Evolutionary conservation across 345 rosid genomes (phyloP).

Genomic region (Pugionium cornutum): DNA sequence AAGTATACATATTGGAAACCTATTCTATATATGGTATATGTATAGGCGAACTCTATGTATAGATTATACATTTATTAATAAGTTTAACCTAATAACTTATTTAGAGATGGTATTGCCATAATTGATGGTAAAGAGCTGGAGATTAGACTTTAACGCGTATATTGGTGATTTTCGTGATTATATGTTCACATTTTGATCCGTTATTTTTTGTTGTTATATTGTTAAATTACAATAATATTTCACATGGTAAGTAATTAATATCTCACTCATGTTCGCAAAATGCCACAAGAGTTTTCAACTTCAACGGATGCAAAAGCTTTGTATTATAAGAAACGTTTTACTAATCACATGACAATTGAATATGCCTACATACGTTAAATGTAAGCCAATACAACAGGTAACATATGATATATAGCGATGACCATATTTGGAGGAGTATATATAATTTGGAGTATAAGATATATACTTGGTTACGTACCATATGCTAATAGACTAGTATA

Average conservation of each 20-base stretch:
- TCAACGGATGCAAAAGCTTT: constrained; percentile 19
- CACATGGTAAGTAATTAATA: constrained; percentile 29
- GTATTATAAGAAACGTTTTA: constrained; percentile 25
- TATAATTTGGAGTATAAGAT: too few relatives aligned
- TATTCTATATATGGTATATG: constrained; percentile 23
- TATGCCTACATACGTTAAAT: constrained; percentile 11
- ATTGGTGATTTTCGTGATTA: constrained; percentile 15
- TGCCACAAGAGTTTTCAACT: constrained; percentile 3
- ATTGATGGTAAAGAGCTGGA: constrained; percentile 27
- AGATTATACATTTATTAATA: constrained; percentile 2
- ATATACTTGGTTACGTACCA: background rate
- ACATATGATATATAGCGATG: background rate
- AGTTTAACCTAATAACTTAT: constrained; percentile 31
- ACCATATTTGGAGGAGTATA: background rate
- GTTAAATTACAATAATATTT: constrained; percentile 1
- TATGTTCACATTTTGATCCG: constrained; percentile 37
- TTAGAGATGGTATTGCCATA: constrained; percentile 9
- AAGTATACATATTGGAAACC: constrained; percentile 14
- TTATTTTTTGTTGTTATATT: constrained; percentile 9
- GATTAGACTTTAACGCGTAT: constrained; percentile 27
- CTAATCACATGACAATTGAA: constrained; percentile 7
- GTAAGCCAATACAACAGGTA: background rate
- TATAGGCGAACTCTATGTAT: background rate
- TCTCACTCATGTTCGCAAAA: constrained; percentile 35
- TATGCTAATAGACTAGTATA: background rate